Evolutionary conservation across 257 asterid genomes (phyloP).

Genomic region (Cordia subcordata): DNA sequence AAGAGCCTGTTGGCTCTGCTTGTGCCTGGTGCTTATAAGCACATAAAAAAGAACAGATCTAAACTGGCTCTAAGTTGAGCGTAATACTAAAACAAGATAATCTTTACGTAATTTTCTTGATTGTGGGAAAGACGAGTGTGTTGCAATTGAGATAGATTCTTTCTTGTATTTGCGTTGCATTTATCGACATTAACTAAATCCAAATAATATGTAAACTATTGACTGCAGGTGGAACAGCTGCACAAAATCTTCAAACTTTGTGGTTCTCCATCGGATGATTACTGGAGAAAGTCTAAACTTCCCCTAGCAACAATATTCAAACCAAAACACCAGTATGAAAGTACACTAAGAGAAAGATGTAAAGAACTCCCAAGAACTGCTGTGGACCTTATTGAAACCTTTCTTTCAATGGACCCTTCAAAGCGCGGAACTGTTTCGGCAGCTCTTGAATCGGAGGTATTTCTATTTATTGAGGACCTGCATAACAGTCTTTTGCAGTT

Average conservation of each 20-base stretch:
- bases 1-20: too few species aligned
- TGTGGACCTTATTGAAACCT: slow-evolving; percentile 54
- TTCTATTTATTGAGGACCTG: background rate
- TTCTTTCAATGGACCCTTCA: slow-evolving; percentile 70
- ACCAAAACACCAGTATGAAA: slow-evolving; percentile 64
- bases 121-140: too few species aligned
- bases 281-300: slow-evolving; percentile 7
- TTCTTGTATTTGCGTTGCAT: too few species aligned
- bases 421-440: slow-evolving; percentile 72
- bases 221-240: slow-evolving; percentile 17
- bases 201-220: too few species aligned
- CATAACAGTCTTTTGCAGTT: too few species aligned
- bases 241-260: slow-evolving; percentile 9
- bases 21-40: too few species aligned
- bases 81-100: too few species aligned
- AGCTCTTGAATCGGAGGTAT: slow-evolving; percentile 71
- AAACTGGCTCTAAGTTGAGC: too few species aligned
- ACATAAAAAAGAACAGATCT: too few species aligned
- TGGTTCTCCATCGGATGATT: slow-evolving; percentile 8
- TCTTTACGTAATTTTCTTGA: too few species aligned
- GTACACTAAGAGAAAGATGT: slow-evolving; percentile 71
- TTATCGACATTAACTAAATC: too few species aligned
- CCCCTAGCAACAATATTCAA: slow-evolving; percentile 6
- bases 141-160: too few species aligned
- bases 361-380: slow-evolving; percentile 71